Percentiles rank a stretch among this genome's conserved stretches.
Evolutionary conservation across 2,329 filamentous ascomycete species (phyloP).

Genomic region (Exophiala calicioides): DNA sequence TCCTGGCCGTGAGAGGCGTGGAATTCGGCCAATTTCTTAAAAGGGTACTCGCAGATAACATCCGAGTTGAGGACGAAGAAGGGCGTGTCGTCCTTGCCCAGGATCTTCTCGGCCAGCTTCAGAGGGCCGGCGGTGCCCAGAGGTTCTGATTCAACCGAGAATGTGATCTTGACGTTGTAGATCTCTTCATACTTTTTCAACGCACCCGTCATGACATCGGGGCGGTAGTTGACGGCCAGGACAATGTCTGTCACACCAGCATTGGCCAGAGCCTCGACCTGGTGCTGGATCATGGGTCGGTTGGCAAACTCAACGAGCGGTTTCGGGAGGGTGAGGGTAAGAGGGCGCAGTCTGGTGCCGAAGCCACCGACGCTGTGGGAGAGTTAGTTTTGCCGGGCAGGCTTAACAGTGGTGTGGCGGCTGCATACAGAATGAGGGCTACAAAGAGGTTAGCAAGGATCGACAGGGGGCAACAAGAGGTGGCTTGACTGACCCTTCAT

Average conservation of each 20-base stretch:
- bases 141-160: conserved; percentile 94
- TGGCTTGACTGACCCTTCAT: conserved; percentile 47
- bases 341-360: conserved; percentile 93
- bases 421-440: conserved; percentile 30
- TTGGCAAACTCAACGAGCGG: conserved; percentile 98
- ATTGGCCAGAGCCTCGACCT: conserved; percentile 90
- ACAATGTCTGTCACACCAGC: conserved; percentile 97
- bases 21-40: conserved; percentile 84
- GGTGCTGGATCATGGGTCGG: conserved; percentile 98
- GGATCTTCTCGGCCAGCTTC: conserved; percentile 89
- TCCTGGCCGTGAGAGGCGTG: conserved; percentile 92
- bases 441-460: conserved; percentile 11
- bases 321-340: conserved; percentile 95
- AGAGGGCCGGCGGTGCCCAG: conserved; percentile 92
- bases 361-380: conserved; percentile 98
- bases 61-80: conserved; percentile 99
- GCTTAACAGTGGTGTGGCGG: conserved; percentile 10
- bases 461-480: conserved; percentile 9
- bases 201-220: conserved; percentile 94
- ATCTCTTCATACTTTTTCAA: conserved; percentile 91
- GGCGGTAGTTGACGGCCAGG: conserved; percentile 96
- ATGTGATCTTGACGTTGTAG: conserved; percentile 93
- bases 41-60: conserved; percentile 97
- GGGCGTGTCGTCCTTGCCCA: conserved; percentile 88
- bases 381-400: conserved; percentile 52